Conservation (phyloP, 2,329 filamentous ascomycete genomes). For the Phyllosticta citrichinensis region DNA sequence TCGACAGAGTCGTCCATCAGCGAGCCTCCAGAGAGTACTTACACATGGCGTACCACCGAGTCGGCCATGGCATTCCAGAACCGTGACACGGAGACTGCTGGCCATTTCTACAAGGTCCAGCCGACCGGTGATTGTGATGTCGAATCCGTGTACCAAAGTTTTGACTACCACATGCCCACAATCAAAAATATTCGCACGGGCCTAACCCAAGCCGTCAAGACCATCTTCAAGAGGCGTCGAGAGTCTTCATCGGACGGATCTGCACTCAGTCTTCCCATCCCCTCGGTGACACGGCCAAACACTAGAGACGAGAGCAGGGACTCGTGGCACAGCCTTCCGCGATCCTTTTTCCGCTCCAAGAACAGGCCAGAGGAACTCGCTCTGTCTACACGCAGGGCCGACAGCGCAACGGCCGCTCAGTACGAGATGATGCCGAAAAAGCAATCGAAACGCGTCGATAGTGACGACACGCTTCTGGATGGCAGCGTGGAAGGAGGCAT, state of each 20-base stretch:
- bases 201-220: slow-evolving; percentile 3
- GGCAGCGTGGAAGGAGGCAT: slow-evolving; percentile 39
- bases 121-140: neutral
- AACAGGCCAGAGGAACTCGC: neutral
- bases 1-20: neutral
- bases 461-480: neutral
- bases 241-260: slow-evolving; percentile 24
- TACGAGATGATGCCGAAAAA: neutral
- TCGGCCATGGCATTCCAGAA: neutral
- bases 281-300: neutral
- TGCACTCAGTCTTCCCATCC: slow-evolving; percentile 21
- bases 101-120: slow-evolving; percentile 4
- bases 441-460: neutral
- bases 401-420: neutral
- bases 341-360: slow-evolving; percentile 1
- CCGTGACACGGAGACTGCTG: slow-evolving; percentile 1
- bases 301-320: slow-evolving; percentile 10
- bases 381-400: neutral
- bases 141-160: neutral
- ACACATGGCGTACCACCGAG: slow-evolving; percentile 6
- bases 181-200: slow-evolving; percentile 1
- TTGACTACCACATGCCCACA: neutral
- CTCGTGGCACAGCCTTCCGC: slow-evolving; percentile 6
- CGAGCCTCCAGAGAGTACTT: neutral
- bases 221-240: slow-evolving; percentile 3